Base-by-base conservation (phyloP, 768 basidiomycete genomes). In the Xanthoconium purpureum region DNA sequence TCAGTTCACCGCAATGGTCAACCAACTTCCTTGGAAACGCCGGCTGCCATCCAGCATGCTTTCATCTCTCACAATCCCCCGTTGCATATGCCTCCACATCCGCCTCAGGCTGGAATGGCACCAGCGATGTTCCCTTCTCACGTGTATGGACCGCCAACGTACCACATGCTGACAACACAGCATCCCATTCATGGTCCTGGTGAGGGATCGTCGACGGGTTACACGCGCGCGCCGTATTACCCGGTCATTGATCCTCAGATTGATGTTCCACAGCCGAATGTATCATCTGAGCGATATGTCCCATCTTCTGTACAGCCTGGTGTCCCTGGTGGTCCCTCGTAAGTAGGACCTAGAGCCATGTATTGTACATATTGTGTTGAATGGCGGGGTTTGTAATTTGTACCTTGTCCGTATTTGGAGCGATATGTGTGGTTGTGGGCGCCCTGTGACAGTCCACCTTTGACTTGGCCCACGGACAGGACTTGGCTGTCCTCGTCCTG, bases 161-260 rank as follows among this genome's bases (percentile, higher is more conserved):
- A 72, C 50, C 69, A 73, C 45, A 47, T 72, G 3, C 58, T 70
- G 28, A 59, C 57, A 15, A 33, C 63, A 24, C 69, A 64, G 48
- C 68, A 59, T 40, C 12, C 58, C 35, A 45, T 63, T 28, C 66
- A 66, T 29, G 52, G 50, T 30, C 49, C 59, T 3, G 52, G 61
- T 8, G 65, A 60, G 66, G 73, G 62, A 37, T 66, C 57, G 7
- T 64, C 68, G 59, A 28, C 63, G 54, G 55, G 66, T 52, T 61
- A 69, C 44, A 52, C 69, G 2, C 68, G 69, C 32, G 47, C 59
- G 3, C 39, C 64, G 55, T 78, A 78, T 54, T 77, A 74, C 57
- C 74, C 77, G 1, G 69, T 71, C 14, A 75, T 78, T 47, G 77
- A 78, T 59, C 74, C 77, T 17, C 71, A 68, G 55, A 71, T 73